phyloP scores from a whole-genome alignment of 2,329 filamentous ascomycete species.

The Verticillium nonalfalfae region DNA sequence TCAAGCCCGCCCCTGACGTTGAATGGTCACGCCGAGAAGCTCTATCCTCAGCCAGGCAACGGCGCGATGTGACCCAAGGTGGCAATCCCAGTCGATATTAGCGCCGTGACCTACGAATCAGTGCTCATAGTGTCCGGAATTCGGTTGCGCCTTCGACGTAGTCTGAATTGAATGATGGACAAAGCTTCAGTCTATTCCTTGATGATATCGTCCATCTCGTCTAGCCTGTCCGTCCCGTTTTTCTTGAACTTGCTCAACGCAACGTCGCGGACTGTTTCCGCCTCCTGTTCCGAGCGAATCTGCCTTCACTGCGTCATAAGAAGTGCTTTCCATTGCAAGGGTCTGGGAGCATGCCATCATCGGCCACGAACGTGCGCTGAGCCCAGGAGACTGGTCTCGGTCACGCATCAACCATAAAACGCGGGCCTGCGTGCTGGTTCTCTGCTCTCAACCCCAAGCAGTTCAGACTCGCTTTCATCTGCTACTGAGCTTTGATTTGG shows the following conservation, averaged over 20 bases:
- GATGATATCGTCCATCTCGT: neutral
- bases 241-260: neutral
- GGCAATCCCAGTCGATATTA: neutral
- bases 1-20: neutral
- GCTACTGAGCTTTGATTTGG: neutral
- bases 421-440: neutral
- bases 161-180: neutral
- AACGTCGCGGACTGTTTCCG: neutral
- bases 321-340: neutral
- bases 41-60: neutral
- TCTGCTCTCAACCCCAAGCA: neutral
- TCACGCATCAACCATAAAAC: neutral
- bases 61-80: neutral
- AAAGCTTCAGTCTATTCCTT: neutral
- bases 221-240: neutral
- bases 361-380: neutral
- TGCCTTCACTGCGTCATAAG: neutral
- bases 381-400: neutral
- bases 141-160: neutral
- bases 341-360: neutral
- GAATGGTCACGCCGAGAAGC: neutral
- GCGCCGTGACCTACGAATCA: neutral
- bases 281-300: neutral
- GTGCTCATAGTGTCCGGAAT: neutral
- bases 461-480: neutral